Evolutionary conservation across 495 filamentous ascomycete species (phyloP), one percentile per base, ranked within the genome.

Genomic region (Schizothecium vesticola): DNA sequence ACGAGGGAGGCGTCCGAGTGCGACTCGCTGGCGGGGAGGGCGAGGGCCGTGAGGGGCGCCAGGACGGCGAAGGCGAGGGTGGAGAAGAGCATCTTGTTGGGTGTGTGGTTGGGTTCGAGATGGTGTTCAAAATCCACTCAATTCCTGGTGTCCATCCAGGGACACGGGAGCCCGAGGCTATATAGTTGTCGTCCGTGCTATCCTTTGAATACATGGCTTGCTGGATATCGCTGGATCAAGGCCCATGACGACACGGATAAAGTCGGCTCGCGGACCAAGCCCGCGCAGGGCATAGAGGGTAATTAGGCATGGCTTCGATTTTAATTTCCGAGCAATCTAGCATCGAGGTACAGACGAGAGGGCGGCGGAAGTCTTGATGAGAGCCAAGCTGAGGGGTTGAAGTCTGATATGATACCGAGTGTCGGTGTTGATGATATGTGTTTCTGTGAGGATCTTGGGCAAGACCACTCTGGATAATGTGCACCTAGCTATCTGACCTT

Each of bases 11-110:
- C 25, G 13, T 56, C 57, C 26, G 64, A 57, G 63, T 51, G 43
- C 23, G 11, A 24, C 31, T 58, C 29, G 24, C 21, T 24, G 21
- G 74, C 66, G n/a, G 77, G 77, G 12, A 70, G 71, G 16, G 79
- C 78, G 59, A 78, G 72, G 67, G 67, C 68, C 16, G 74, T 65
- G 28, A 70, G 66, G 51, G 77, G 77, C 60, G 73, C 77, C 56
- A 81, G 57, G 57, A 74, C 56, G 71, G 70, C 71, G 28, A 71
- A 67, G 58, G 72, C 69, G 71, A 81, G 71, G 31, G 77, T 43
- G n/a, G 64, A 58, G 51, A 80, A 62, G 24, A 70, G 78, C 79
- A 81, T 81, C 72, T 72, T 74, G 31, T 1, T 22, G 29, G n/a
- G 59, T 7, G 6, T 26, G 23, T 51, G 25, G 16, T 29, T 43